phyloP scores from a whole-genome alignment of 768 basidiomycete species.

The Tulasnella sp. region DNA sequence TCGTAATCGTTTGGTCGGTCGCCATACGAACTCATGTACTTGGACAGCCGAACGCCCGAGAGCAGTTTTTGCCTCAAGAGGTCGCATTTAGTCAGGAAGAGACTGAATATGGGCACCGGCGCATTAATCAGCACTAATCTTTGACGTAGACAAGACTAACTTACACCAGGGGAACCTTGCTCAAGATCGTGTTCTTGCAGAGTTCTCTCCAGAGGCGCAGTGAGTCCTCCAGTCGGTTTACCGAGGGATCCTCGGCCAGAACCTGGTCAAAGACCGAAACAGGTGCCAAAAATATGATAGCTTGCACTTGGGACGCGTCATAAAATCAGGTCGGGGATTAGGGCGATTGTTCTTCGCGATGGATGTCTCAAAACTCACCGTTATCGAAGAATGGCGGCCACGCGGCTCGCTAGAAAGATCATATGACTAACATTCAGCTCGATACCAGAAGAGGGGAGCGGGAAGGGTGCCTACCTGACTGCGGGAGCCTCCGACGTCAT shows the following conservation, averaged over 20 bases:
- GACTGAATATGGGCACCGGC: not conserved
- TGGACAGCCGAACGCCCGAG: slow-evolving; percentile 57
- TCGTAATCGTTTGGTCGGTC: slow-evolving; percentile 59
- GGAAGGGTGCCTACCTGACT: slow-evolving; percentile 13
- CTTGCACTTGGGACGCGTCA: slow-evolving; percentile 10
- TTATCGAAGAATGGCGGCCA: slow-evolving; percentile 23
- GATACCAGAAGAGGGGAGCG: not conserved
- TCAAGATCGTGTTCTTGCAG: slow-evolving; percentile 11
- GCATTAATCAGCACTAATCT: not conserved
- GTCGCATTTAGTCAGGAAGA: slow-evolving; percentile 38
- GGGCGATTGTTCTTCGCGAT: not conserved
- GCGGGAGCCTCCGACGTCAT: slow-evolving; percentile 21
- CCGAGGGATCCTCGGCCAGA: slow-evolving; percentile 17
- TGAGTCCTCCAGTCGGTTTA: slow-evolving; percentile 22
- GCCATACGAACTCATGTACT: slow-evolving; percentile 51
- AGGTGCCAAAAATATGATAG: slow-evolving; percentile 29
- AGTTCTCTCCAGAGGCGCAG: slow-evolving; percentile 20
- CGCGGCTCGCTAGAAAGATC: slow-evolving; percentile 48
- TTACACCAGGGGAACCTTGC: slow-evolving; percentile 29
- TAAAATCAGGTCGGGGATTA: not conserved
- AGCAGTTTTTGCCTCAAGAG: slow-evolving; percentile 63
- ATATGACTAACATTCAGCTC: not conserved
- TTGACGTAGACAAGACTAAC: not conserved
- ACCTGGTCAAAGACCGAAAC: slow-evolving; percentile 22
- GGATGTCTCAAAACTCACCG: slow-evolving; percentile 6